Evolutionary conservation across 148 eudicot genomes (phyloP), one percentile per base, ranked within the genome.

Genomic region (Silene latifolia): DNA sequence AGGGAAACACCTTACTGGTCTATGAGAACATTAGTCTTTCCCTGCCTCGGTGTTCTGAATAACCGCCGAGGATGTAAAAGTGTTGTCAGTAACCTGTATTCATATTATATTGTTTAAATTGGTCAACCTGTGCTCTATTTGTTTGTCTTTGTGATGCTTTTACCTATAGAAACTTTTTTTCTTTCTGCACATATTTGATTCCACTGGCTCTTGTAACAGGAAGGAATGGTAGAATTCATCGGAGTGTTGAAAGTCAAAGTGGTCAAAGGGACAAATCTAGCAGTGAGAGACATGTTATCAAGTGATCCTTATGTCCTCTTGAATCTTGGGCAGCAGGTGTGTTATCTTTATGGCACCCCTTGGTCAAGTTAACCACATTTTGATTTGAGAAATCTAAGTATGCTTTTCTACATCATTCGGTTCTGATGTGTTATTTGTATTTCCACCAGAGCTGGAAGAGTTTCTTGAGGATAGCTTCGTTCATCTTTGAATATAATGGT

Each of bases 231-330:
- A 71, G 97, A 94, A 80, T 91, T 87, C 71, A 87, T 94, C 75
- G 98, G 98, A 80, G 74, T 83, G 62, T 63, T 94, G 80, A 94
- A 88, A 79, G 78, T 90, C 71, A 91, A 84, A 83, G 91, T 94
- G 72, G 58, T 88, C 8, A 94, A 94, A 83, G 98, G 98, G 76
- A 86, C 85, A 44, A 94, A 91, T 86, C 76, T 94, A 74, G 98
- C 97, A 23, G 75, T 94, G 66, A 89, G 98, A 87, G 98, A 94
- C 79, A 87, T 94, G 91, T 78, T 90, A 74, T 82, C 98, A 57
- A 94, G 98, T 78, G 98, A 94, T 72, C 98, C 98, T 56, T 94
- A 94, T 74, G 98, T 91, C 57, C 81, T 91, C 73, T 85, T 94
- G 74, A 84, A 76, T 70, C 86, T 94, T 61, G 97, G 97, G 44